Evolutionary conservation across 2,329 filamentous ascomycete genomes (phyloP), one percentile per base, ranked within the genome.

Genomic region (Verticillium alfalfae): DNA sequence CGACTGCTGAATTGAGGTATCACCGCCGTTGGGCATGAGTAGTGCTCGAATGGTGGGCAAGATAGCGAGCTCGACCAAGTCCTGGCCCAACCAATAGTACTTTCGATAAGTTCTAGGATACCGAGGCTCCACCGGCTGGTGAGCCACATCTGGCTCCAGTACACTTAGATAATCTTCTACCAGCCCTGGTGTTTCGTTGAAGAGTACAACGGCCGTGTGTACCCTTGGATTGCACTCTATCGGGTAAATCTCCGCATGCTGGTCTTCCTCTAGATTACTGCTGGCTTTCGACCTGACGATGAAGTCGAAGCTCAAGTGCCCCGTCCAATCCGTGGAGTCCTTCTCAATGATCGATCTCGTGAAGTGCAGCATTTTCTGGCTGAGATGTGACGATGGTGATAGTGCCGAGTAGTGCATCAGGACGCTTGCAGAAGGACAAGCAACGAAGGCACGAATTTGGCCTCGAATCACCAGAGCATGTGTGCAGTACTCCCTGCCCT

Each of bases 221-320:
- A 84, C 85, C 15, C 88, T 78, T 0, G 88, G 88, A 61, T 91
- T 91, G 68, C 88, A 91, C 69, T 91, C 88, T 61, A 91, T 91
- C 0, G 88, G 86, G 65, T 85, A 88, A 1, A 91, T 70, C 4
- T 61, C 60, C 4, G 64, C 59, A 0, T 66, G 34, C 66, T 79
- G 67, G 57, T 81, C 76, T n/a, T 52, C 18, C 10, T 52, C 8
- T 52, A 26, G 1, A 3, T 52, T 2, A 18, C 45, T 22, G 8
- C 18, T 26, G 18, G 18, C 45, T 52, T 52, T 52, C 13, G 45
- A 52, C 57, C 85, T 80, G 2, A 89, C 82, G 66, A 92, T 76
- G 64, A 93, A 88, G 70, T 91, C 87, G 60, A 93, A 88, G 18
- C 84, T 88, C 37, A 93, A 71, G 70, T 93, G 91, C 0, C 90